Percentiles rank a stretch among this genome's conserved stretches.
These are phyloP conservation scores for Pholiota adiposa DNA, from an alignment of 1,284 basidiomycete genomes.

Conservation along the genomic window DNA sequence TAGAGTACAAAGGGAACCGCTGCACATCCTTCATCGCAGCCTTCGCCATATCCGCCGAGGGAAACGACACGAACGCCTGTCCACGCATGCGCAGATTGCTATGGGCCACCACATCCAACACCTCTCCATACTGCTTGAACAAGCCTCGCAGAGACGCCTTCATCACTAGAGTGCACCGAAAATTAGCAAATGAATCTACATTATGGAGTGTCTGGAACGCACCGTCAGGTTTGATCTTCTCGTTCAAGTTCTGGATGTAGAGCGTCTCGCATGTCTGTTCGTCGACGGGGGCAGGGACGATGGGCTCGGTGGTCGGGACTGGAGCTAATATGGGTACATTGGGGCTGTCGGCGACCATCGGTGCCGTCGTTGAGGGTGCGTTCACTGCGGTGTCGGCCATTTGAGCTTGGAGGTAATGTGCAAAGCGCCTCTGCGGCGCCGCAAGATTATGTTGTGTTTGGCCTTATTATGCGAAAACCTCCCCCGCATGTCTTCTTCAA, in stretches of 20 bases:
- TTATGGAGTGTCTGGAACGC: slow-evolving; percentile 23
- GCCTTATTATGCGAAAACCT: slow-evolving; percentile 17
- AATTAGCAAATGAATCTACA: slow-evolving; percentile 4
- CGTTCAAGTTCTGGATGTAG: slow-evolving; percentile 97
- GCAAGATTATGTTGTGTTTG: slow-evolving; percentile 12
- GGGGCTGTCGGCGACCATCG: slow-evolving; percentile 43
- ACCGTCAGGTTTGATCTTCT: slow-evolving; percentile 92
- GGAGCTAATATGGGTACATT: slow-evolving; percentile 29
- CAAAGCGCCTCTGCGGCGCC: not conserved
- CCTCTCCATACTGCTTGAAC: slow-evolving; percentile 92
- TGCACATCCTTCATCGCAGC: slow-evolving; percentile 92
- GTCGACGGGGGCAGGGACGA: slow-evolving; percentile 39
- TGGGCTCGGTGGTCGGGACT: slow-evolving; percentile 29
- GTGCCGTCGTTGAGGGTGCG: slow-evolving; percentile 35
- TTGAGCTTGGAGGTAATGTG: not conserved
- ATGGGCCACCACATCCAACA: slow-evolving; percentile 93
- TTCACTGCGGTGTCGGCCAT: slow-evolving; percentile 48
- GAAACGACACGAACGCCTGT: slow-evolving; percentile 96
- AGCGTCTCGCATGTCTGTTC: slow-evolving; percentile 81
- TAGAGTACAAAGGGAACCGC: slow-evolving; percentile 95
- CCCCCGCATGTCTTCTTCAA: not conserved
- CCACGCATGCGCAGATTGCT: slow-evolving; percentile 95
- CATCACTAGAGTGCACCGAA: slow-evolving; percentile 58
- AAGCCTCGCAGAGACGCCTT: slow-evolving; percentile 88
- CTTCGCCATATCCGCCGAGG: slow-evolving; percentile 77